Base-by-base conservation (phyloP, 2,329 filamentous ascomycete genomes). In the Pyrenophora graminea region DNA sequence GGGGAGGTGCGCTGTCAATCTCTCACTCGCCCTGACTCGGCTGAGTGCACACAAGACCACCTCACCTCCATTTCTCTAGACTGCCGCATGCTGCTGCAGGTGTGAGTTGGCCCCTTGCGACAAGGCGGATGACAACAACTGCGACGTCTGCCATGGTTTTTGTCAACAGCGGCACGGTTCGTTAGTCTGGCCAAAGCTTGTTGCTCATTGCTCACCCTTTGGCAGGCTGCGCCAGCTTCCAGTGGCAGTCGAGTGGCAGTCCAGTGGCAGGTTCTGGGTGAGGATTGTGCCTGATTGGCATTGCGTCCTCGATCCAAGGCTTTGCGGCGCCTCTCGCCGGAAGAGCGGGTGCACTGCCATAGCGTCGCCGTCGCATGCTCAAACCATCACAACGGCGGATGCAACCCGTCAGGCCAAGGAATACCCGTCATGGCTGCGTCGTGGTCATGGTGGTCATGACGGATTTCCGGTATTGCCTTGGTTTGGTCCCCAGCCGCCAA, bases 1-100 rank as follows among this genome's bases (percentile, higher is more conserved):
- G 64, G 63, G 43, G 54, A 61, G 67, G 63, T 74, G 67, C 65
- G 71, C 67, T 73, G 71, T 74, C 71, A 69, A 66, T 60, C 64
- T 57, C 64, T 68, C 58, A 71, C 69, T 68, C 68, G 69, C 62
- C 61, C 59, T 66, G 64, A 68, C 61, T 67, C 66, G 66, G 36
- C 55, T 45, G 54, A 53, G 47, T 52, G 55, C 58, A 53, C 62
- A 61, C 56, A 58, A 58, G 59, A 65, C 59, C 51, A 64, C 51
- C 52, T 65, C 64, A 59, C 53, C 48, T 66, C 59, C 48, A 59
- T 63, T 55, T 58, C 56, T 58, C 51, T 59, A 62, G 64, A 53
- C 58, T 59, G 49, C 58, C 50, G 50, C 58, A 49, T 51, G 48
- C 45, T 34, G 52, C 64, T 62, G 63, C 59, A 61, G 44, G 63